A percentile compares a stretch with the other conserved stretches of the same genome.
Evolutionary conservation across 2,329 filamentous ascomycete species (phyloP).

Genomic region (Lasiodiplodia citricola): DNA sequence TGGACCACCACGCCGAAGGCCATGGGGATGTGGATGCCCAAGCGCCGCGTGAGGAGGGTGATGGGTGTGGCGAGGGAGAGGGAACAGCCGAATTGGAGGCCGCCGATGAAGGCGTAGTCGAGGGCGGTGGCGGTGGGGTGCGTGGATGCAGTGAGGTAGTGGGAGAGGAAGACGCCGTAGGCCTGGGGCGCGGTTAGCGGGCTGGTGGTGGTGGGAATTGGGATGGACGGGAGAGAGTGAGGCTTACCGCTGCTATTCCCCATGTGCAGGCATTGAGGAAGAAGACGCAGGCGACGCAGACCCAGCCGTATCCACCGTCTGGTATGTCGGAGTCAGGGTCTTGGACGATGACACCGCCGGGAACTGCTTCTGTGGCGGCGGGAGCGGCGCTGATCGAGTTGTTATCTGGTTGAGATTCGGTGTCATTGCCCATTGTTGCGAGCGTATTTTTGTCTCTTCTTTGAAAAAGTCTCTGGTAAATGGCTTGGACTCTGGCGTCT

Average conservation of each 20-base stretch:
- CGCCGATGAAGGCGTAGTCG: slow-evolving; percentile 44
- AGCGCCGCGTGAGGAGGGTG: slow-evolving; percentile 28
- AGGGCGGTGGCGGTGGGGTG: slow-evolving; percentile 32
- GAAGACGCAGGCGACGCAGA: slow-evolving; percentile 36
- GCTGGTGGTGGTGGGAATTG: slow-evolving; percentile 30
- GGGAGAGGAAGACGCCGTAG: slow-evolving; percentile 20
- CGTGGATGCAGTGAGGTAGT: slow-evolving; percentile 6
- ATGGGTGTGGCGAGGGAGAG: slow-evolving; percentile 35
- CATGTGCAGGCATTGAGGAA: slow-evolving; percentile 40
- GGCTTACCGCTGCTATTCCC: slow-evolving; percentile 34
- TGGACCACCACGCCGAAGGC: slow-evolving; percentile 35
- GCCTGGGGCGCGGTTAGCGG: neutral
- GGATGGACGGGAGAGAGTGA: neutral
- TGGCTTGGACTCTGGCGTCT: neutral
- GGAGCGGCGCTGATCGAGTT: neutral
- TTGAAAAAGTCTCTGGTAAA: neutral
- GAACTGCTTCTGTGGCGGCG: neutral
- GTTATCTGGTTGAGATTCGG: neutral
- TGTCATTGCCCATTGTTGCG: neutral
- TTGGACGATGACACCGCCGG: slow-evolving; percentile 22
- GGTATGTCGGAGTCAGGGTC: neutral
- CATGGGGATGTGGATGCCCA: slow-evolving; percentile 35
- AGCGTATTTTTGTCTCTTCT: neutral
- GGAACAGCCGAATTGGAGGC: slow-evolving; percentile 37
- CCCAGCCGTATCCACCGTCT: slow-evolving; percentile 47